phyloP scores from a whole-genome alignment of 768 basidiomycete genomes.

The Chalciporus pseudorubinellus region DNA sequence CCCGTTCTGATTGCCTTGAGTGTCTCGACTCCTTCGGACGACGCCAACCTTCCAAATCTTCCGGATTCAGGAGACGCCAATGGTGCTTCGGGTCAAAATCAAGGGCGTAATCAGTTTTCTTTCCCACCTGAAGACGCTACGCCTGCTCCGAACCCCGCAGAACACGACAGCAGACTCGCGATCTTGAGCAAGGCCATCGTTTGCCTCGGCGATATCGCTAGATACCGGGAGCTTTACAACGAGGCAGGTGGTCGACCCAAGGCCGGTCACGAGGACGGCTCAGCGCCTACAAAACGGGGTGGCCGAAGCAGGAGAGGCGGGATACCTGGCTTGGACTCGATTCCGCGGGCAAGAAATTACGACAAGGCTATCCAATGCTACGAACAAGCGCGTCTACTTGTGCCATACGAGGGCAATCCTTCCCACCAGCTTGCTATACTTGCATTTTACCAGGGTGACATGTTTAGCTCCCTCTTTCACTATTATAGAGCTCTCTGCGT shows the following conservation, averaged over 20 bases:
- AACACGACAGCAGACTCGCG: slow-evolving; percentile 60
- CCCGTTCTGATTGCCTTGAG: slow-evolving; percentile 56
- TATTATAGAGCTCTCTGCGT: slow-evolving; percentile 93
- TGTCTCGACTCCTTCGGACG: slow-evolving; percentile 44
- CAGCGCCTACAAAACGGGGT: slow-evolving; percentile 35
- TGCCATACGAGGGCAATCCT: slow-evolving; percentile 89
- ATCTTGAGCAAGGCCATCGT: slow-evolving; percentile 86
- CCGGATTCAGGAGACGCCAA: slow-evolving; percentile 21
- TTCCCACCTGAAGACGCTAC: slow-evolving; percentile 59
- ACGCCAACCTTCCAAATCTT: slow-evolving; percentile 27
- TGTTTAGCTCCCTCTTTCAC: slow-evolving; percentile 76
- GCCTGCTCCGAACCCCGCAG: slow-evolving; percentile 34
- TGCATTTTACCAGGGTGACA: slow-evolving; percentile 78
- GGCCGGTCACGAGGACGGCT: slow-evolving; percentile 65
- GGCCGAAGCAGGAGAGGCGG: slow-evolving; percentile 51
- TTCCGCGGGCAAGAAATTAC: slow-evolving; percentile 64
- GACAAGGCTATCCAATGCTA: slow-evolving; percentile 78
- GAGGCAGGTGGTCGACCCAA: slow-evolving; percentile 63
- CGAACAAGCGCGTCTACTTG: slow-evolving; percentile 75
- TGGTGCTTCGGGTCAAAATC: slow-evolving; percentile 21
- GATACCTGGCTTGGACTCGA: slow-evolving; percentile 39
- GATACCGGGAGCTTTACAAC: slow-evolving; percentile 90
- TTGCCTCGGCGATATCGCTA: slow-evolving; percentile 90
- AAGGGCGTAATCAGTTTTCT: slow-evolving; percentile 56
- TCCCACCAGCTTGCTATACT: slow-evolving; percentile 96